Conservation (phyloP, 305 asterid genomes). For the Rubia balearica region DNA sequence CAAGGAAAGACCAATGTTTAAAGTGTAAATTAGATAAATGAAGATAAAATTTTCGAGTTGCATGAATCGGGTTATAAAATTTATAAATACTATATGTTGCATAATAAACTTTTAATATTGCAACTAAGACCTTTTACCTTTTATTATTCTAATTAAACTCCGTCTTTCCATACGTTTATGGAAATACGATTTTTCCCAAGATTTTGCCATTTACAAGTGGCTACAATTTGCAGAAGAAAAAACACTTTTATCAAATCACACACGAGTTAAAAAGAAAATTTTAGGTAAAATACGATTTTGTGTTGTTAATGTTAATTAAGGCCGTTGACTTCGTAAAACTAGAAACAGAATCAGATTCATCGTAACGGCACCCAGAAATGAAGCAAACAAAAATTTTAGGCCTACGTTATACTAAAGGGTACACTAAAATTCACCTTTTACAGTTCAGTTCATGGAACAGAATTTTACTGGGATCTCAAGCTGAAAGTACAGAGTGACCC, state of each 20-base stretch:
- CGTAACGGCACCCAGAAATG: not conserved
- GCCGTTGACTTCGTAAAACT: not conserved
- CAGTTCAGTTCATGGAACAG: not conserved
- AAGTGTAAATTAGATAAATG: too few relatives aligned
- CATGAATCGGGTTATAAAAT: too few relatives aligned
- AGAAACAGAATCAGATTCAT: not conserved
- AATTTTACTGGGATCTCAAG: constrained; percentile 4
- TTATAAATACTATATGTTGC: too few relatives aligned
- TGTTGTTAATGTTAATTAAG: not conserved
- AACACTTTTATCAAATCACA: not conserved
- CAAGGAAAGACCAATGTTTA: too few relatives aligned
- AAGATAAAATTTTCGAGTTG: too few relatives aligned
- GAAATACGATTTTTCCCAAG: too few relatives aligned
- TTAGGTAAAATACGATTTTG: not conserved
- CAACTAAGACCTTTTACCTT: too few relatives aligned
- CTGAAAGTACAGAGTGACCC: not conserved
- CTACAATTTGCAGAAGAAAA: too few relatives aligned
- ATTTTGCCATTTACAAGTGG: too few relatives aligned
- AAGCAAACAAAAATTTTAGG: not conserved
- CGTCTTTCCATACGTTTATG: too few relatives aligned
- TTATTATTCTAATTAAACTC: too few relatives aligned
- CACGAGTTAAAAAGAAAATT: not conserved
- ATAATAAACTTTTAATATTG: too few relatives aligned
- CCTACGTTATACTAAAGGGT: not conserved
- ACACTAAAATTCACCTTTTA: not conserved